Conservation (phyloP, 306 rosid genomes). For the Acacia confusa region DNA sequence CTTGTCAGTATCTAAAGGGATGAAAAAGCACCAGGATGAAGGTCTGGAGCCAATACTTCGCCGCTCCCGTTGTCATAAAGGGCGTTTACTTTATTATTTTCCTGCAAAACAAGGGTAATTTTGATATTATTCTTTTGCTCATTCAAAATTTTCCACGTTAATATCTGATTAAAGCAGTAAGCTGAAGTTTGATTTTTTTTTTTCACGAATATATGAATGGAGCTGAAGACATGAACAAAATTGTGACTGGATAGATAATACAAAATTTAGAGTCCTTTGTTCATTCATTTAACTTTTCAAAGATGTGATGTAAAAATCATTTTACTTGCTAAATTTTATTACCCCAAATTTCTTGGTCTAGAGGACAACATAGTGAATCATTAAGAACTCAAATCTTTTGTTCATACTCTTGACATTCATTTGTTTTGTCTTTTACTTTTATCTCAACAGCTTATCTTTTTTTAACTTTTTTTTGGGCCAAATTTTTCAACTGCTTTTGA, state of each 20-base stretch:
- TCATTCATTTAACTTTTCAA: background rate
- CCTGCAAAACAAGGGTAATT: constrained; percentile 72
- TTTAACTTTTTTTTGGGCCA: background rate
- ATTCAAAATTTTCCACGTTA: constrained; percentile 12
- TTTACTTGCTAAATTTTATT: background rate
- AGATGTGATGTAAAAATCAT: background rate
- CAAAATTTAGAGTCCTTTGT: background rate
- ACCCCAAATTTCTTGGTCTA: background rate
- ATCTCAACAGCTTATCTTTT: background rate
- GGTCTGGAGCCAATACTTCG: constrained; percentile 71
- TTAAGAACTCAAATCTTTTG: background rate
- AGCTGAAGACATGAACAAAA: background rate
- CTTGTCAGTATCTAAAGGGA: constrained; percentile 67
- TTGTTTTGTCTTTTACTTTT: background rate
- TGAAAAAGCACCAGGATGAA: constrained; percentile 57
- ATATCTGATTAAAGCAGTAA: background rate
- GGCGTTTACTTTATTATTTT: constrained; percentile 93
- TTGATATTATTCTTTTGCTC: constrained; percentile 20
- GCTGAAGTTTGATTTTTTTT: background rate
- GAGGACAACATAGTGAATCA: background rate
- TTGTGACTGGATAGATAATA: background rate
- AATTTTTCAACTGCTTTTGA: constrained; percentile 8
- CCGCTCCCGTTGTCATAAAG: constrained; percentile 91
- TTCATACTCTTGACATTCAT: background rate
- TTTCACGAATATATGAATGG: background rate